Evolutionary conservation across 2,329 filamentous ascomycete genomes (phyloP).

Genomic region (Trichoderma koningiopsis): DNA sequence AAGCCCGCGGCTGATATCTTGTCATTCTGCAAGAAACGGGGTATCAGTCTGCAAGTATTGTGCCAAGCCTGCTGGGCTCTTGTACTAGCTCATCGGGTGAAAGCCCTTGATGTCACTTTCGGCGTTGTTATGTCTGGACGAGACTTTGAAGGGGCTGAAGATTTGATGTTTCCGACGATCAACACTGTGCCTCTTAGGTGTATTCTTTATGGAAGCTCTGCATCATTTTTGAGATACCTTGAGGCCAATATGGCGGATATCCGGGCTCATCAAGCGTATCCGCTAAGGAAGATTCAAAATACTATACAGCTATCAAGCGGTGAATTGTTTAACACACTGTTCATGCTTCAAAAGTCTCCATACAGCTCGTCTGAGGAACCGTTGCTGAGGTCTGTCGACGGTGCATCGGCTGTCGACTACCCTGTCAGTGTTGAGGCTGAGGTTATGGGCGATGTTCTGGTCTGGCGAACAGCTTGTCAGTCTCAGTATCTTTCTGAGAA

Average conservation of each 20-base stretch:
- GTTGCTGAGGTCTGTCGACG: conserved; percentile 65
- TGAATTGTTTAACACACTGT: conserved; percentile 57
- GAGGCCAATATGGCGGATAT: conserved; percentile 70
- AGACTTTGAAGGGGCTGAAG: conserved; percentile 68
- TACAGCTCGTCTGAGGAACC: neutral
- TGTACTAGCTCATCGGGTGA: conserved; percentile 63
- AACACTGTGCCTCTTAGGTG: conserved; percentile 80
- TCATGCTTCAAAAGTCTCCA: conserved; percentile 53
- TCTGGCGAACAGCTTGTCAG: conserved; percentile 75
- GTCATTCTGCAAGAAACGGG: conserved; percentile 64
- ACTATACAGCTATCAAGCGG: conserved; percentile 39
- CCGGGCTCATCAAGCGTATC: conserved; percentile 73
- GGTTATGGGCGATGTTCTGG: conserved; percentile 52
- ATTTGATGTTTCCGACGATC: conserved; percentile 84
- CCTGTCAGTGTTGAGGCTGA: conserved; percentile 83
- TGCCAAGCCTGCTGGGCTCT: conserved; percentile 77
- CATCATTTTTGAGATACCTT: conserved; percentile 69
- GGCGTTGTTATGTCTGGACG: conserved; percentile 83
- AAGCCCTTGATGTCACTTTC: conserved; percentile 74
- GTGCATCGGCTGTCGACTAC: conserved; percentile 73
- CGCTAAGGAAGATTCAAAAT: conserved; percentile 69
- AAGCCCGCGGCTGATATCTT: conserved; percentile 34
- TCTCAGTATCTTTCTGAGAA: conserved; percentile 51
- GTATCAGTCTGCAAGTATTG: conserved; percentile 74
- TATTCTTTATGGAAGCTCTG: conserved; percentile 68